A percentile compares a stretch with the other conserved stretches of the same genome.
Conservation (phyloP, 1,284 basidiomycete species). For the Cystobasidium sp. region DNA sequence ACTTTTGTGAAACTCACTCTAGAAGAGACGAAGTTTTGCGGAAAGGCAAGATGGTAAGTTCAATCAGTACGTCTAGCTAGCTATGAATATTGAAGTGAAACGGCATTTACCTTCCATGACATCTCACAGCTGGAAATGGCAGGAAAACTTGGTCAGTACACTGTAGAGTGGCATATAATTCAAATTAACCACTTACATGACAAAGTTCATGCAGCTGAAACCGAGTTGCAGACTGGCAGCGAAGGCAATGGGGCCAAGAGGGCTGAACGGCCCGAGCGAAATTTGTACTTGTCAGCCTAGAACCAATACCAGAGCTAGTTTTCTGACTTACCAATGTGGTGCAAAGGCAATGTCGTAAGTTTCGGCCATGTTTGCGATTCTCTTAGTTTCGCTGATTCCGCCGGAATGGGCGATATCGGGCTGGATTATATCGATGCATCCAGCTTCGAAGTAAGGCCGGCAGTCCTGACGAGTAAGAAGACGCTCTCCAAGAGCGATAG, state of each 20-base stretch:
- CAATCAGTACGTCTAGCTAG: background rate
- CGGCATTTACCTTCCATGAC: constrained; percentile 60
- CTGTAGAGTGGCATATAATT: constrained; percentile 53
- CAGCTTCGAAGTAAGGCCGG: constrained; percentile 60
- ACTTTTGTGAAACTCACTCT: background rate
- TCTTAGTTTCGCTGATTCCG: constrained; percentile 69
- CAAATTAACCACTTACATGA: constrained; percentile 52
- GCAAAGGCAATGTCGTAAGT: constrained; percentile 60
- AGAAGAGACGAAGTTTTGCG: background rate
- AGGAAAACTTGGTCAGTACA: constrained; percentile 52
- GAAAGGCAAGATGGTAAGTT: background rate
- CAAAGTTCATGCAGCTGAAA: constrained; percentile 52
- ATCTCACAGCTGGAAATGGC: constrained; percentile 67
- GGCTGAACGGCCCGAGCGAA: background rate
- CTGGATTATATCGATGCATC: constrained; percentile 53
- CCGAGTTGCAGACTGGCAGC: constrained; percentile 63
- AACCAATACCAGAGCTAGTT: background rate
- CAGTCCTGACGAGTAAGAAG: constrained; percentile 72
- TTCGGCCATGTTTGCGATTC: constrained; percentile 72
- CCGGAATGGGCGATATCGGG: constrained; percentile 57
- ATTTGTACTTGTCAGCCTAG: background rate
- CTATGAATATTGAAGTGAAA: constrained; percentile 53
- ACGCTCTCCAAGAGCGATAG: constrained; percentile 66
- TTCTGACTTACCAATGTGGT: constrained; percentile 57
- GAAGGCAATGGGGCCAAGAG: constrained; percentile 70